Evolutionary conservation across 23 red algal species (phyloP), one percentile per base, ranked within the genome.

Genomic region (Chondrus crispus): DNA sequence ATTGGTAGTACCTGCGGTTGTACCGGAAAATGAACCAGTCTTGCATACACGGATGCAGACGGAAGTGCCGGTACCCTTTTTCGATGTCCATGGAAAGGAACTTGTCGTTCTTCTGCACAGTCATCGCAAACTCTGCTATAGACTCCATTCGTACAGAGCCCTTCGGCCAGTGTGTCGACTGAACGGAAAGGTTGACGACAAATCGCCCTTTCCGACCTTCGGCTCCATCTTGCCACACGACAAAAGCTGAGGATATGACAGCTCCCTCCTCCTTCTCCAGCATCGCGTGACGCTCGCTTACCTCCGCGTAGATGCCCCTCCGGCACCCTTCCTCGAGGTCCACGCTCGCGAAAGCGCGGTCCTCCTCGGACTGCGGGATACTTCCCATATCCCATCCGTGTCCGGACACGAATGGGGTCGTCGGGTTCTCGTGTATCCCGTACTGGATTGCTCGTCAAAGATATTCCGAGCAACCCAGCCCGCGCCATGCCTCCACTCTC

Each of bases 41-140:
- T 5, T 57, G 82, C 32, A 2, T 41, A 36, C 58, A 33, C 16
- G 82, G 82, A 28, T 71, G 82, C 43, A 86, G 60, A 7, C 54
- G 5, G 18, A 86, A n/a, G 82, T 73, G 53, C 9, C 49, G 82
- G 60, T 86, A 86, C 26, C 57, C 82, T 26, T 86, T 71, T 35
- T 70, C 4, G 11, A 86, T 37, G 54, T 86, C 82, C 1, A 68
- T 74, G 24, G 19, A 40, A 75, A 86, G 52, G 53, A 86, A 26
- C 0, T 68, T 1, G 82, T 86, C 82, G 60, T 3, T 38, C 8
- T 32, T 18, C 12, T 43, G 50, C 18, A 86, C 8, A 16, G 20
- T 18, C 4, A 42, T 7, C 18, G 58, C 82, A 14, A 86, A 72
- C 24, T 30, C 16, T 36, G 20, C 18, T 0, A 86, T 0, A 30